Base-by-base conservation (phyloP, 768 basidiomycete species). In the Ramaria rubella region DNA sequence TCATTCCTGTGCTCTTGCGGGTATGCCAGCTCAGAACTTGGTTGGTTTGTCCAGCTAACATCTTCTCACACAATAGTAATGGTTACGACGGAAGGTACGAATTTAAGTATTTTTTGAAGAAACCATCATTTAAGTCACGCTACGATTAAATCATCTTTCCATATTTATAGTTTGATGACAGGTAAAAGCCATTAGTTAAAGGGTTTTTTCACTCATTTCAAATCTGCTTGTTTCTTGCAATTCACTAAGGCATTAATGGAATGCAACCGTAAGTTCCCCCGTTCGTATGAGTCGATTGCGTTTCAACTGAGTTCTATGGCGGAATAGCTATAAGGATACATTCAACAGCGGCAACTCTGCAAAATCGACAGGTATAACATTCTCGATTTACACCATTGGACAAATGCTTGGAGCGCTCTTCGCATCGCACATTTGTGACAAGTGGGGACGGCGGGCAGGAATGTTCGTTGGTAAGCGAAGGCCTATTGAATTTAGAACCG, bases 391-490 rank as follows among this genome's bases (percentile, higher is more conserved):
- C 40, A 45, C 56, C 14, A 56, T 59, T 24, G 55, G 58, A 11
- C 58, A 56, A 26, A 57, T 59, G 58, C 52, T 44, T 14, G 58
- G 58, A 2, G 54, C 52, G 24, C 33, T 58, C 19, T 26, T 46
- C 27, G 65, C 63, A 9, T 65, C 64, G 9, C 58, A 64, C 23
- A 53, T 69, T 23, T 60, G 68, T 19, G 69, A 70, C 55, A 59
- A 60, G 19, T 68, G 58, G 26, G 67, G 70, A 36, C 60, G 69
- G 36, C 62, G 70, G 2, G 63, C 51, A 26, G 70, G 62, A 34
- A 70, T 69, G 69, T 65, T 68, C 56, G 50, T 54, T 45, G 69
- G 69, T 29, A 61, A 11, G 52, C n/a, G 9, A 12, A n/a, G n/a
- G n/a, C n/a, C n/a, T n/a, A n/a, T n/a, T n/a, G n/a, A n/a, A n/a